A percentile compares a stretch with the other conserved stretches of the same genome.
Evolutionary conservation across 495 filamentous ascomycete species (phyloP).

Genomic region (Aspergillus sclerotioniger): DNA sequence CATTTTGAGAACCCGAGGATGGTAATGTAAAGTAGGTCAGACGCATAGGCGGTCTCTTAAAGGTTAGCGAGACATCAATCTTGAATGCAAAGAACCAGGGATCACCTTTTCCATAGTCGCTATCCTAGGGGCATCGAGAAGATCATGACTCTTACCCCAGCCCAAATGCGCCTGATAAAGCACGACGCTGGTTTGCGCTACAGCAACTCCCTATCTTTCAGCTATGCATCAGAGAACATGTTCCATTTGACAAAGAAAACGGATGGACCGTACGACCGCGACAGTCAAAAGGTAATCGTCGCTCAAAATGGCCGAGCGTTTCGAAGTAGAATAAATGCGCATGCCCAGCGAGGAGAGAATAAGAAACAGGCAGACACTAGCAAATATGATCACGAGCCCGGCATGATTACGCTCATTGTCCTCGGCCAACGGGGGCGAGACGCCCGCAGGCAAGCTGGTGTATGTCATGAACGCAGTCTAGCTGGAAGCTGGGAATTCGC

Average conservation of each 20-base stretch:
- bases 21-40: slow-evolving; percentile 15
- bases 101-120: slow-evolving; percentile 13
- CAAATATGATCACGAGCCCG: slow-evolving; percentile 26
- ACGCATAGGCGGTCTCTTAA: slow-evolving; percentile 10
- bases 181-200: slow-evolving; percentile 5
- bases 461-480: neutral
- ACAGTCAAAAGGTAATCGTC: slow-evolving; percentile 27
- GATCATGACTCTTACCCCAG: slow-evolving; percentile 5
- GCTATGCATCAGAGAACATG: neutral
- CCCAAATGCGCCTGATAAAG: slow-evolving; percentile 9
- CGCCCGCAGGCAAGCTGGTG: slow-evolving; percentile 13
- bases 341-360: slow-evolving; percentile 19
- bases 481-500: neutral
- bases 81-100: neutral
- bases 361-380: slow-evolving; percentile 23
- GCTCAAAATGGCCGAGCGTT: slow-evolving; percentile 12
- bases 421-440: slow-evolving; percentile 23
- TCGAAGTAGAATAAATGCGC: slow-evolving; percentile 15
- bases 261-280: slow-evolving; percentile 14
- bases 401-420: slow-evolving; percentile 28
- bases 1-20: slow-evolving; percentile 16
- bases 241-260: neutral
- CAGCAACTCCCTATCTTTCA: slow-evolving; percentile 6
- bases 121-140: neutral
- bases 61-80: too few relatives aligned